Percentiles rank a stretch among this genome's conserved stretches.
phyloP scores from a whole-genome alignment of 2,329 filamentous ascomycete species.

The Alternaria ventricosa region DNA sequence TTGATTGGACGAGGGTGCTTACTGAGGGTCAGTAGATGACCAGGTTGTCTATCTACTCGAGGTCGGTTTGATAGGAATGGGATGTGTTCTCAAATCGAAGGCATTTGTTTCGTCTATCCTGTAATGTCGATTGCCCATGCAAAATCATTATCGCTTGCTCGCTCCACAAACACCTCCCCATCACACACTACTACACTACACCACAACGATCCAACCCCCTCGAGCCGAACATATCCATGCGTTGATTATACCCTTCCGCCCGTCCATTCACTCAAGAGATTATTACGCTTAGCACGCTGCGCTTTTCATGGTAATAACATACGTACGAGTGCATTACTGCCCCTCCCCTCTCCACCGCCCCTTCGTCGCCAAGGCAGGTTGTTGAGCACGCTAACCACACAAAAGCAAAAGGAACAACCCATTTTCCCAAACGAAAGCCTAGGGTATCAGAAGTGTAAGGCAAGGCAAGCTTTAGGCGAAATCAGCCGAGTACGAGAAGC shows the following conservation, averaged over 20 bases:
- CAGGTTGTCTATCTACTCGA: background rate
- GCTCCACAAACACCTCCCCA: background rate
- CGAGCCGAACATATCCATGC: background rate
- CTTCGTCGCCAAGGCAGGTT: background rate
- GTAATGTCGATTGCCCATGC: slow-evolving; percentile 4
- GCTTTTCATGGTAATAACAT: slow-evolving; percentile 7
- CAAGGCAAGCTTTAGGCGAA: slow-evolving; percentile 62
- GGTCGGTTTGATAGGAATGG: background rate
- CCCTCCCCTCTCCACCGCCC: background rate
- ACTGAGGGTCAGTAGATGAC: slow-evolving; percentile 51
- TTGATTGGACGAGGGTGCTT: slow-evolving; percentile 81
- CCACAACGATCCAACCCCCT: background rate
- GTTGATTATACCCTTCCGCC: background rate
- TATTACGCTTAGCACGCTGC: slow-evolving; percentile 1
- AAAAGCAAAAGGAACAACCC: slow-evolving; percentile 11
- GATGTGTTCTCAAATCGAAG: background rate
- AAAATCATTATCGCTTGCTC: slow-evolving; percentile 2
- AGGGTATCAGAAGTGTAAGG: slow-evolving; percentile 16
- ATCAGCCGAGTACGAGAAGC: slow-evolving; percentile 96
- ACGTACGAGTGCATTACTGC: background rate
- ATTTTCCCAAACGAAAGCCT: slow-evolving; percentile 15
- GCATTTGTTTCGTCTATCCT: slow-evolving; percentile 15
- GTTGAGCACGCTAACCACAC: slow-evolving; percentile 6
- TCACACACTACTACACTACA: background rate
- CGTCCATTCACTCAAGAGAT: background rate